Evolutionary conservation across 225 moss, liverwort and hornwort species (phyloP).

Genomic region (Pseudoscleropodium purum): DNA sequence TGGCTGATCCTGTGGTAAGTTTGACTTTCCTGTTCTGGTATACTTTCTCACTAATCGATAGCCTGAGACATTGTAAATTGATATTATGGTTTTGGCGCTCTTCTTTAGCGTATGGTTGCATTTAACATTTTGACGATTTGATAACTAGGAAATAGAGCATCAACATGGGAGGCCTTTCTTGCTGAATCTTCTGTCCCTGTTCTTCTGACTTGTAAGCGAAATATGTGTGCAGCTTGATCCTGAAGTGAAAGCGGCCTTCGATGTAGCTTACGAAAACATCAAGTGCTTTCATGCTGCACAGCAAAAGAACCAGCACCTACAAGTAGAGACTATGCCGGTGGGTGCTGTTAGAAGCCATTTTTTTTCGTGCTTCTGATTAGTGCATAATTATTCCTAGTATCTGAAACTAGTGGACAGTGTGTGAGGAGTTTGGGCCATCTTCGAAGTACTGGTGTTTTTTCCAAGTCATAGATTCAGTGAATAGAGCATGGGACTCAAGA

Average conservation of each 20-base stretch:
- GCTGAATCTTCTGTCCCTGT: background rate
- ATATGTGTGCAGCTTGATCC: conserved; percentile 62
- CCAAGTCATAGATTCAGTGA: background rate
- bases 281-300: conserved; percentile 86
- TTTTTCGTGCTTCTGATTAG: background rate
- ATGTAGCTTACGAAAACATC: conserved; percentile 96
- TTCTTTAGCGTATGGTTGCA: background rate
- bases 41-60: background rate
- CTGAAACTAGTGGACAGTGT: background rate
- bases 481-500: background rate
- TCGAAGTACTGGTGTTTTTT: background rate
- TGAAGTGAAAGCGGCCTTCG: conserved; percentile 92
- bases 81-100: background rate
- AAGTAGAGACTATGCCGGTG: conserved; percentile 99
- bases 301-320: conserved; percentile 74
- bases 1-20: conserved; percentile 75
- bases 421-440: background rate
- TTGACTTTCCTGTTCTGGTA: background rate
- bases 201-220: background rate
- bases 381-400: background rate
- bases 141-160: background rate
- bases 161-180: background rate
- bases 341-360: conserved; percentile 12
- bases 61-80: background rate
- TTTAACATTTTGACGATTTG: background rate